Evolutionary conservation across 106 monocot genomes (phyloP).

Genomic region (Iris macrosiphon): DNA sequence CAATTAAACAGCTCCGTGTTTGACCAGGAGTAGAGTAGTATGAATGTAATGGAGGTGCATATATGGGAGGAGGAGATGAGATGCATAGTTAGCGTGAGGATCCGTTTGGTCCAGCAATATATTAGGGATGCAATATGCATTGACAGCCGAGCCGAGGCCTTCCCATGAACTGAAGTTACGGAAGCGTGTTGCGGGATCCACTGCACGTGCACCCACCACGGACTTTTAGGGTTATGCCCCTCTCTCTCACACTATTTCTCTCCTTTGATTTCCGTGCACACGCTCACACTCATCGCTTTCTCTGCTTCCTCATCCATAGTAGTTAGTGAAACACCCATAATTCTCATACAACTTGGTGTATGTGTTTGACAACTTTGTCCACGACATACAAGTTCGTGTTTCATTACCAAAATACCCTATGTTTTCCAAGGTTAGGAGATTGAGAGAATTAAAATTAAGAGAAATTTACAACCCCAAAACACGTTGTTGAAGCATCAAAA

Average conservation of each 20-base stretch:
- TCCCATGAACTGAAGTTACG: slow-evolving; percentile 17
- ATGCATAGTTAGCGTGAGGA: slow-evolving; percentile 47
- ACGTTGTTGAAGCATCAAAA: too few relatives aligned
- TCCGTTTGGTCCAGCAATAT: slow-evolving; percentile 40
- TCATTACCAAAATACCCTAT: too few relatives aligned
- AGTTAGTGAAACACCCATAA: too few relatives aligned
- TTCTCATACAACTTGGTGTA: too few relatives aligned
- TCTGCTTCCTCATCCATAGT: neutral
- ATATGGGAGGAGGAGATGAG: neutral
- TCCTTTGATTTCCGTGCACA: neutral
- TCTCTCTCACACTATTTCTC: neutral
- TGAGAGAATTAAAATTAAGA: too few relatives aligned
- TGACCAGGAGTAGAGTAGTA: slow-evolving; percentile 17
- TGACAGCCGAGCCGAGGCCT: neutral
- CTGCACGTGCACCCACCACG: slow-evolving; percentile 31
- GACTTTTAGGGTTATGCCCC: slow-evolving; percentile 29
- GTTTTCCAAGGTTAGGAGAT: too few relatives aligned
- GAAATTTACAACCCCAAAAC: too few relatives aligned
- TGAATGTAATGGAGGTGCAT: neutral
- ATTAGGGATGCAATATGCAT: too few relatives aligned
- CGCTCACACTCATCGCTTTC: too few relatives aligned
- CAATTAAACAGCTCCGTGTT: slow-evolving; percentile 25
- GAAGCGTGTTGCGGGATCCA: slow-evolving; percentile 27
- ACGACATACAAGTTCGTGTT: too few relatives aligned
- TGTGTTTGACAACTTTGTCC: too few relatives aligned